Evolutionary conservation across 177 flowering plant species (phyloP), one percentile per base, ranked within the genome.

Genomic region (Vitis hybrid): DNA sequence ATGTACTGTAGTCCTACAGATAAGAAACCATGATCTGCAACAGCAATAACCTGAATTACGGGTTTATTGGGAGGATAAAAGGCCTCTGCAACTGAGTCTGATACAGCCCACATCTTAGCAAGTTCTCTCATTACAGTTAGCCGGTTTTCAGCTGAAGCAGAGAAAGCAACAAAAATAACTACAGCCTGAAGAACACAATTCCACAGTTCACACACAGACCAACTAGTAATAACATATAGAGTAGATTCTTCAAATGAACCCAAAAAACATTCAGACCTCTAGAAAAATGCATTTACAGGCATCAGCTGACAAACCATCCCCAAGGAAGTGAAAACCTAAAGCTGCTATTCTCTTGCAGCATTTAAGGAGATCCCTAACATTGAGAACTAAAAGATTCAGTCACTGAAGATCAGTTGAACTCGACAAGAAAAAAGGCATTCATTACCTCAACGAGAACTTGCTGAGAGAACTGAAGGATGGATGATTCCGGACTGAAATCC

Each of bases 361-460:
- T 77, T 93, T 96, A 11, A 96, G 79, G 9, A 96, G 86, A 84
- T 93, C 98, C 82, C 97, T 95, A 85, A 64, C 66, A 79, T 68
- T 32, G 67, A 64, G 59, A 59, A 56, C 61, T 60, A 72, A 76
- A 40, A 32, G 40, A 62, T 50, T 21, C 13, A 49, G 26, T 21
- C 19, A 59, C 10, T 32, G 62, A 11, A 52, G 6, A 23, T 5
- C 1, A 10, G 9, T 21, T 18, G 56, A 18, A 21, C 60, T 17
- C 5, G 48, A 64, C 21, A 54, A 17, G 49, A n/a, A 56, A 23
- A 59, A 56, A n/a, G 7, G 14, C 34, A 67, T 21, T 50, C 30
- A 26, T 34, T 79, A 92, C 98, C 98, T 91, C 64, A 83, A 71
- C 2, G 97, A 87, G 81, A 92, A 94, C 77, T 90, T 83, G 71